Evolutionary conservation across 1,284 basidiomycete genomes (phyloP), one percentile per base, ranked within the genome.

Genomic region (Ustilago sp.): DNA sequence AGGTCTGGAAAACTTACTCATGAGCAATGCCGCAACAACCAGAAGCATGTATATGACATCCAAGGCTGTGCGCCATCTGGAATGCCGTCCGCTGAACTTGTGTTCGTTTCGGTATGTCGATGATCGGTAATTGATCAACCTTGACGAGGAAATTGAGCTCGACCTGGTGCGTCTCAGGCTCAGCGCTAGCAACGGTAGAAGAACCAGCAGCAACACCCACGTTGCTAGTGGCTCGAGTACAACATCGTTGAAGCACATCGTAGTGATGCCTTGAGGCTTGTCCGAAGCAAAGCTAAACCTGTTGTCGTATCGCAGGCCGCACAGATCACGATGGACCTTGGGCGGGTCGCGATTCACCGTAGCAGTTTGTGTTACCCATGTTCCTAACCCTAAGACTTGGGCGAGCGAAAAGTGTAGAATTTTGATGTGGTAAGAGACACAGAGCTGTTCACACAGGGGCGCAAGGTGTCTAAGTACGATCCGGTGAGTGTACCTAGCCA

Each of bases 161-260:
- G 39, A 51, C 48, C 58, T 47, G 19, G 43, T 68, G 28, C 57
- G 52, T 35, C 57, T 66, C 7, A 64, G 19, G 0, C 13, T 34
- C 38, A 59, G 15, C 15, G 41, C 65, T 6, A 79, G 57, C 56
- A 68, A 13, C 4, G 64, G 68, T 19, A 80, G 32, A 8, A 77
- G 50, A 45, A 70, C 62, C 13, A 80, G 17, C 15, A 80, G 35
- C 35, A 77, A 45, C 34, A 73, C 38, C 80, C 78, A 81, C 3
- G 74, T 74, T 23, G 78, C 77, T 28, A 81, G 57, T 2, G 80
- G 80, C 23, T 72, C 77, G 31, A 81, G 67, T 15, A 81, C 64
- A 3, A 75, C 75, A 45, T 81, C 80, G 59, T 77, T 70, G 61
- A 81, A 80, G 77, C 80, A 81, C 11, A 72, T 80, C 19, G 63